A percentile compares a stretch with the other conserved stretches of the same genome.
These are phyloP conservation scores for Grosmannia penicillata DNA, from an alignment of 2,329 filamentous ascomycete genomes.

Conservation along the genomic window DNA sequence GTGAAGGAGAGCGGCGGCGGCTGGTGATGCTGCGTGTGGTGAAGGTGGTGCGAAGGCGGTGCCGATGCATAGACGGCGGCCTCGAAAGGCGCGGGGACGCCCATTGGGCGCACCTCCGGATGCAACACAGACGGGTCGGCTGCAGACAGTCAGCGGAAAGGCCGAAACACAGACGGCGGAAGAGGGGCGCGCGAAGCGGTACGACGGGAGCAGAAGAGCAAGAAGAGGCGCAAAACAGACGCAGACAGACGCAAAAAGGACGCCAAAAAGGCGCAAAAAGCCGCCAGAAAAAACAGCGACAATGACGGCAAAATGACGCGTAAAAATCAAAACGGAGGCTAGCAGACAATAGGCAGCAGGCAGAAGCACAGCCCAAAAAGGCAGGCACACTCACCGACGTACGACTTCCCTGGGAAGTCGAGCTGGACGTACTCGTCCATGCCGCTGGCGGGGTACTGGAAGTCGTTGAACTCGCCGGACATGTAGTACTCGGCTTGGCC, in stretches of 20 bases:
- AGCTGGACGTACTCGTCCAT: slow-evolving; percentile 36
- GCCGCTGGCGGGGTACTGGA: slow-evolving; percentile 33
- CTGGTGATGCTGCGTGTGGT: slow-evolving; percentile 19
- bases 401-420: slow-evolving; percentile 35
- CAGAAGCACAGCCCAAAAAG: slow-evolving; percentile 25
- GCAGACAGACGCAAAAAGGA: too few species aligned
- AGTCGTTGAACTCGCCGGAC: slow-evolving; percentile 41
- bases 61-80: too few species aligned
- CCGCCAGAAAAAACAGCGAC: too few species aligned
- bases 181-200: slow-evolving; percentile 15
- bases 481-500: slow-evolving; percentile 38
- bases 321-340: too few species aligned
- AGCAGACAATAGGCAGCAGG: too few species aligned
- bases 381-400: slow-evolving; percentile 49
- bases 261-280: too few species aligned
- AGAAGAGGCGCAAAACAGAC: too few species aligned
- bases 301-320: too few species aligned
- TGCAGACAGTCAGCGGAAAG: slow-evolving; percentile 16
- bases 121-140: slow-evolving; percentile 40
- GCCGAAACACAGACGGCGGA: not conserved
- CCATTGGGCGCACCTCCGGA: slow-evolving; percentile 35
- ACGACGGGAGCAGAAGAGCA: too few species aligned
- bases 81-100: slow-evolving; percentile 33
- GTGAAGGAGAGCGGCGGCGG: slow-evolving; percentile 35
- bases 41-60: too few species aligned